Evolutionary conservation across 345 rosid genomes (phyloP).

Genomic region (Citropsis articulata): DNA sequence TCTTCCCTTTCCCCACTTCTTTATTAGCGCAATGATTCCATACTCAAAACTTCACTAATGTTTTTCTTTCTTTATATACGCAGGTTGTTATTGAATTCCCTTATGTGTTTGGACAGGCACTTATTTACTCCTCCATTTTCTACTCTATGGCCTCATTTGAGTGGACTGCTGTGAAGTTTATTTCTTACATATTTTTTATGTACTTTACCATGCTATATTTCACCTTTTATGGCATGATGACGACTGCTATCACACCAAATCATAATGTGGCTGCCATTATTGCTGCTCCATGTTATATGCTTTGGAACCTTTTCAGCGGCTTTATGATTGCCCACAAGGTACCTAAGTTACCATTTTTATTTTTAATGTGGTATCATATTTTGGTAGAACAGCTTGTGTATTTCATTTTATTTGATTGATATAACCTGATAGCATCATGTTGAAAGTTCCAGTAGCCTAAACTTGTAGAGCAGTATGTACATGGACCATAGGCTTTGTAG

Average conservation of each 20-base stretch:
- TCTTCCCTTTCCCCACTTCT: not conserved
- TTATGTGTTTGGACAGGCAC: constrained; percentile 72
- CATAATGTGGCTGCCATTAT: constrained; percentile 88
- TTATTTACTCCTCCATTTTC: constrained; percentile 73
- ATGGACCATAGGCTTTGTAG: not conserved
- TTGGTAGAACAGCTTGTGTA: not conserved
- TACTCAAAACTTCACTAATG: constrained; percentile 1
- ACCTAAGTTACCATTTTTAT: constrained; percentile 11
- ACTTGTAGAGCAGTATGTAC: not conserved
- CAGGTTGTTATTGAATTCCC: constrained; percentile 96
- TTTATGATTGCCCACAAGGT: constrained; percentile 96
- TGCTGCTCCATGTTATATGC: constrained; percentile 95
- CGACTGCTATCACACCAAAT: constrained; percentile 92
- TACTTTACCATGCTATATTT: constrained; percentile 83
- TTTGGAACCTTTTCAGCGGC: constrained; percentile 99
- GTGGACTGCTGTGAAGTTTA: constrained; percentile 76
- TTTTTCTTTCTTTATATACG: constrained; percentile 10
- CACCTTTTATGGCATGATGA: constrained; percentile 99
- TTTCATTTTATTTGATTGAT: not conserved
- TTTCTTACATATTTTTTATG: constrained; percentile 94
- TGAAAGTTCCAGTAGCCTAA: not conserved
- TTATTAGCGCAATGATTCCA: not conserved
- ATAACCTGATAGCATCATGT: not conserved
- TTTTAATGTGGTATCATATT: not conserved
- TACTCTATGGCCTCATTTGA: constrained; percentile 89